A percentile compares a stretch with the other conserved stretches of the same genome.
Conservation (phyloP, 768 basidiomycete species). For the Chalciporus pseudorubinellus region DNA sequence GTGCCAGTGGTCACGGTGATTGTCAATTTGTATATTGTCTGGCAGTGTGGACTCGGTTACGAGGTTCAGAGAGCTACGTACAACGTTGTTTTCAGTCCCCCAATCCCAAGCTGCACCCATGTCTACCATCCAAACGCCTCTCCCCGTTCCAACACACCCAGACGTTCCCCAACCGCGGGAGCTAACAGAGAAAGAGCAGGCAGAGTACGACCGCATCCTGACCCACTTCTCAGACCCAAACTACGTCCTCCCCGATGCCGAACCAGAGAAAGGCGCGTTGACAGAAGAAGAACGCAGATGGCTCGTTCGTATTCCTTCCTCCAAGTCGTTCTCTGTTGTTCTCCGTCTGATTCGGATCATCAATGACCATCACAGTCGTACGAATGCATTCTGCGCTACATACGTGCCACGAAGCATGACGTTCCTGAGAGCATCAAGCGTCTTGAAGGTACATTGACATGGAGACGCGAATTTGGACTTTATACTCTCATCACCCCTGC, state of each 20-base stretch:
- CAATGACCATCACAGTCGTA: slow-evolving; percentile 37
- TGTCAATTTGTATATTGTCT: too few relatives aligned
- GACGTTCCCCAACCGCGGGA: slow-evolving; percentile 34
- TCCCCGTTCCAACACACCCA: slow-evolving; percentile 24
- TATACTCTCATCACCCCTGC: slow-evolving; percentile 59
- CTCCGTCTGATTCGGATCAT: not conserved
- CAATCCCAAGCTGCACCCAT: too few relatives aligned
- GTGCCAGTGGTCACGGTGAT: too few relatives aligned
- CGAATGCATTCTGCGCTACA: slow-evolving; percentile 74
- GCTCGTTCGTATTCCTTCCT: slow-evolving; percentile 46
- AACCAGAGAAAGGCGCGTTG: slow-evolving; percentile 43
- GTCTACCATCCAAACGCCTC: slow-evolving; percentile 20
- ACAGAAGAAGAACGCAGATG: slow-evolving; percentile 73
- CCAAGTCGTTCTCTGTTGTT: not conserved
- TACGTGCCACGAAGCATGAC: slow-evolving; percentile 79
- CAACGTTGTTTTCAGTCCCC: too few relatives aligned
- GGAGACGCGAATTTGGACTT: slow-evolving; percentile 78
- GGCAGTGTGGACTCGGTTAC: not conserved
- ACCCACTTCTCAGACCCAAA: slow-evolving; percentile 54
- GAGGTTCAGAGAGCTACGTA: too few relatives aligned
- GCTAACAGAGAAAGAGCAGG: slow-evolving; percentile 45
- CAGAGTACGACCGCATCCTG: slow-evolving; percentile 53
- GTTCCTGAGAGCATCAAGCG: slow-evolving; percentile 55
- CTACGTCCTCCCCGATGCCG: slow-evolving; percentile 50
- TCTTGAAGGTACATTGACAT: slow-evolving; percentile 69